phyloP scores from a whole-genome alignment of 495 filamentous ascomycete genomes.

The Alectoria sarmentosa region DNA sequence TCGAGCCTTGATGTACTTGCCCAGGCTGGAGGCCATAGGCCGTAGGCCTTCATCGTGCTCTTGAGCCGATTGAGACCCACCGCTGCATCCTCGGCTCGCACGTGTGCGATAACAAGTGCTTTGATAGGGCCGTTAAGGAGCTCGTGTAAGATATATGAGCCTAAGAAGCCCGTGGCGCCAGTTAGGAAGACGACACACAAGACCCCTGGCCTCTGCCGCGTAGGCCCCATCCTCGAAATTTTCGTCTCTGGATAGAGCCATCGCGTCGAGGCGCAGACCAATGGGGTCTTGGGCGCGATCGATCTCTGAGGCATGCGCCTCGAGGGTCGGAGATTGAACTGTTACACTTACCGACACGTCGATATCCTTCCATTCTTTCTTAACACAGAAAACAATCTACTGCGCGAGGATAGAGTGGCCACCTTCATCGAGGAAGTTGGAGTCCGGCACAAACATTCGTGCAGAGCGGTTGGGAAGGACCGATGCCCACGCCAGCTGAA shows the following conservation, averaged over 20 bases:
- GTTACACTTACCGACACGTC: too few species aligned
- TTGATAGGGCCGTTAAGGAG: slow-evolving; percentile 52
- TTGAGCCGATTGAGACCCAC: slow-evolving; percentile 45
- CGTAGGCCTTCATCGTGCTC: slow-evolving; percentile 53
- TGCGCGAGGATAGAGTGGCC: slow-evolving; percentile 86
- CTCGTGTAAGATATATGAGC: slow-evolving; percentile 72
- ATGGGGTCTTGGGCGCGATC: too few species aligned
- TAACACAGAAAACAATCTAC: slow-evolving; percentile 67
- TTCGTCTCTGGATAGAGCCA: too few species aligned
- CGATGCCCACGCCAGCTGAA: too few species aligned
- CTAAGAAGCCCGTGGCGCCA: slow-evolving; percentile 87
- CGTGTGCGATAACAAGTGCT: slow-evolving; percentile 67
- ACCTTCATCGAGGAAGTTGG: slow-evolving; percentile 86
- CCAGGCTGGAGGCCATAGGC: slow-evolving; percentile 75
- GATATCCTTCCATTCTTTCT: slow-evolving; percentile 13
- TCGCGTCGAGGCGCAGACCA: too few species aligned
- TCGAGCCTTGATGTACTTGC: slow-evolving; percentile 47
- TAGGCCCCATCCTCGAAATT: too few species aligned
- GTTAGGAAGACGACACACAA: slow-evolving; percentile 44
- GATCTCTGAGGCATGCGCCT: too few species aligned
- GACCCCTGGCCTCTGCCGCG: neutral
- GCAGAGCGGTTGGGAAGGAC: too few species aligned
- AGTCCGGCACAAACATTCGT: too few species aligned
- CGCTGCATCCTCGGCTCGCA: slow-evolving; percentile 52
- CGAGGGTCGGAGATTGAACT: too few species aligned